These are phyloP conservation scores for Cyclocybe cylindracea DNA, from an alignment of 768 basidiomycete species.

Conservation along the genomic window DNA sequence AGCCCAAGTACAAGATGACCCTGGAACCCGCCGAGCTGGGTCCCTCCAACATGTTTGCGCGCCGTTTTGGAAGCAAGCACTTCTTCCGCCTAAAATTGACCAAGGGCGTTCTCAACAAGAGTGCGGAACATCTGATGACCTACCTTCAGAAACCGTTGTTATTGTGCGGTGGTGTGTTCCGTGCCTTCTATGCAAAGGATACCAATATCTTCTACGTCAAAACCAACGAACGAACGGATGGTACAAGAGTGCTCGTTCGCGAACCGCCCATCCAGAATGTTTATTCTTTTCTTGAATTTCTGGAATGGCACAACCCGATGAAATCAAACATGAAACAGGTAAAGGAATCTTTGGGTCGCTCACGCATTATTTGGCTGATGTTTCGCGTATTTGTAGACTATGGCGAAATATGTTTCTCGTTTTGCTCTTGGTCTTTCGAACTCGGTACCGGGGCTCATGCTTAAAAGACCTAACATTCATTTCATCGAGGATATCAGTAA, in stretches of 20 bases:
- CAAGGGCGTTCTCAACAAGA: conserved; percentile 29
- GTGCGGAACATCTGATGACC: conserved; percentile 29
- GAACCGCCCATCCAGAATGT: conserved; percentile 21
- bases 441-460: conserved; percentile 54
- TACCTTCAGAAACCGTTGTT: conserved; percentile 54
- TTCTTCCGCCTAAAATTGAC: conserved; percentile 54
- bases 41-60: conserved; percentile 55
- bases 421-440: conserved; percentile 64
- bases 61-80: conserved; percentile 64
- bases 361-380: background rate
- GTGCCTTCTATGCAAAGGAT: conserved; percentile 65
- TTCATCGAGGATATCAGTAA: conserved; percentile 50
- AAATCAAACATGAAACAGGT: conserved; percentile 52
- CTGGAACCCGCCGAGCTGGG: conserved; percentile 53
- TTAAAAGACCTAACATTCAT: conserved; percentile 37
- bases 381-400: conserved; percentile 37
- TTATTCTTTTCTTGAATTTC: conserved; percentile 46
- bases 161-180: conserved; percentile 53
- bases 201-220: conserved; percentile 52
- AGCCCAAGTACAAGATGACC: conserved; percentile 38
- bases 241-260: conserved; percentile 12
- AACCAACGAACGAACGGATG: conserved; percentile 46
- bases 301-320: conserved; percentile 58
- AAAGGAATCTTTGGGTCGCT: conserved; percentile 1
- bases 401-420: conserved; percentile 67